Conservation (phyloP, 306 rosid genomes). For the Sechiopsis laciniata region DNA sequence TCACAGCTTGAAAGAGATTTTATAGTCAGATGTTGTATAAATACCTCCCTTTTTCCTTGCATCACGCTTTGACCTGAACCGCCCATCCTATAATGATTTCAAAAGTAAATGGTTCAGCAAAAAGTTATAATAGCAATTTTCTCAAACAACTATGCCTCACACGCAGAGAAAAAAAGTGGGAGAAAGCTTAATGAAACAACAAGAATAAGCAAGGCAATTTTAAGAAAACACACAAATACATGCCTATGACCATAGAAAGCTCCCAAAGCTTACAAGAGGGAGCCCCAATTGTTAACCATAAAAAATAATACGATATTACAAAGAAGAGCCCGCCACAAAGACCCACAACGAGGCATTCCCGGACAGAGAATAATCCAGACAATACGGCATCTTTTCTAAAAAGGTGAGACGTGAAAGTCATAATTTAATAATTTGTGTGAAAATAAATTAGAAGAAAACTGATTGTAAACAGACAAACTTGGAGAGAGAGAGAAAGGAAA, state of each 20-base stretch:
- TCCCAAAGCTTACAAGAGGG: neutral
- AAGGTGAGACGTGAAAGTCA: neutral
- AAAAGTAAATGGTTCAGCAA: conserved; percentile 27
- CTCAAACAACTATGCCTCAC: conserved; percentile 23
- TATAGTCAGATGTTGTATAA: neutral
- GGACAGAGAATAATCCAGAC: neutral
- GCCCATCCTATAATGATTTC: conserved; percentile 71
- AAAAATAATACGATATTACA: neutral
- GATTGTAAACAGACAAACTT: neutral
- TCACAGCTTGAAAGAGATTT: neutral
- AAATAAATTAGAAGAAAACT: neutral
- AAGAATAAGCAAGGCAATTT: neutral
- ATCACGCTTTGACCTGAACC: conserved; percentile 96
- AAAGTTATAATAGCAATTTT: conserved; percentile 19
- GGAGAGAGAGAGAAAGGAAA: too few species aligned
- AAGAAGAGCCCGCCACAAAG: neutral
- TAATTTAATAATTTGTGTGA: neutral
- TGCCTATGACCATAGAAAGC: neutral
- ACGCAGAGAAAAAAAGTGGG: neutral
- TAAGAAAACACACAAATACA: neutral
- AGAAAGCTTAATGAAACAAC: conserved; percentile 10
- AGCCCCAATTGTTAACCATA: neutral
- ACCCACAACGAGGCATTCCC: neutral
- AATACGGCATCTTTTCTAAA: neutral
- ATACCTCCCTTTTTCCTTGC: conserved; percentile 86